Evolutionary conservation across 116 monocot species (phyloP).

Genomic region (Trichopus zeylanicus): DNA sequence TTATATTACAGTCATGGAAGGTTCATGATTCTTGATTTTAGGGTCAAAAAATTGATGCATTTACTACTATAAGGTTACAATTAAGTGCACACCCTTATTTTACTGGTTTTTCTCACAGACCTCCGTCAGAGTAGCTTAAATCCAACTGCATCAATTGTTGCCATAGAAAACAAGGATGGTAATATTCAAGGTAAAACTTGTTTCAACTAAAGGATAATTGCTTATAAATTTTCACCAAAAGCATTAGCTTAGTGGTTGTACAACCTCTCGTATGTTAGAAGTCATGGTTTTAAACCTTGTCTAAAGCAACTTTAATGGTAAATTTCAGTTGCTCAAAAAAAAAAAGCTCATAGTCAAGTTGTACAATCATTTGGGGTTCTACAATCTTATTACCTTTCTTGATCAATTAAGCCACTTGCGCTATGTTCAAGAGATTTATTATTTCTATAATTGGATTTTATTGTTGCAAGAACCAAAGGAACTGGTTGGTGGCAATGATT

Average conservation of each 20-base stretch:
- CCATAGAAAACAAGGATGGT: constrained; percentile 30
- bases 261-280: too few relatives aligned
- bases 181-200: constrained; percentile 49
- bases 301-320: too few relatives aligned
- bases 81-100: neutral
- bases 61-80: too few relatives aligned
- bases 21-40: constrained; percentile 11
- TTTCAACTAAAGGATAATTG: neutral
- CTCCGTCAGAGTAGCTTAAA: constrained; percentile 59
- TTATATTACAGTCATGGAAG: constrained; percentile 93
- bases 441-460: constrained; percentile 2
- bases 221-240: too few relatives aligned
- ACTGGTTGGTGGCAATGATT: constrained; percentile 69
- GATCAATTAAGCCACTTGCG: neutral
- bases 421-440: neutral
- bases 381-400: neutral
- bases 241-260: too few relatives aligned
- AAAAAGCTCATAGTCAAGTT: too few relatives aligned
- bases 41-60: neutral
- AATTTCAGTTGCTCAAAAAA: neutral
- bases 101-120: constrained; percentile 35
- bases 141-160: constrained; percentile 59
- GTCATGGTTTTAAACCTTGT: too few relatives aligned
- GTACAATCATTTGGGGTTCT: neutral
- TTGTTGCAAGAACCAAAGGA: constrained; percentile 60